Base-by-base conservation (phyloP, 208 protist genomes). In the Wallacemonas sp. region DNA sequence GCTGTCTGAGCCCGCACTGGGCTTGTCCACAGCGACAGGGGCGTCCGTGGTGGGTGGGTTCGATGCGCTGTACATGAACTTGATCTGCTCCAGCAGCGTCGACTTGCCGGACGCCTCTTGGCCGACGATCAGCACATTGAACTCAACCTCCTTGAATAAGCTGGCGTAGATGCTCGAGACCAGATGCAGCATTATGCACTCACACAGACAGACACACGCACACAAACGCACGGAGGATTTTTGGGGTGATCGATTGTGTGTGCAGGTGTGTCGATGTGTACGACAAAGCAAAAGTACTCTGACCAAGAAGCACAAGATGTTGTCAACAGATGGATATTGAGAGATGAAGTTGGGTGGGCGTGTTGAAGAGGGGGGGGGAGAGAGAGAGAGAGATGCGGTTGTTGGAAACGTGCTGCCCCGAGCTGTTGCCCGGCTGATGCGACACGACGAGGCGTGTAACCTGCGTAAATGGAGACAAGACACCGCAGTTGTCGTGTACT, bases 41-140 rank as follows among this genome's bases (percentile, higher is more conserved):
- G 43, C 58, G n/a, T 67, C 58, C 14, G 43, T 49, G 16, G 36
- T 30, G 96, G 90, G 27, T 87, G 65, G 71, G 96, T 72, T 71
- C 9, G 61, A 30, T 9, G 71, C 63, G 17, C 41, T 66, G 73
- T 93, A 92, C 61, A 86, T 87, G 52, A 80, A 91, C 72, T 99
- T 99, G 16, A 99, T 63, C 76, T 99, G 98, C 81, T 99, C 99
- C 2, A 99, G 76, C 52, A 99, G 89, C n/a, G 96, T 98, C 26
- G 98, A 99, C 78, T 99, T 99, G 38, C 98, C 98, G 11, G 89
- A 90, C n/a, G 86, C 87, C 74, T 99, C 97, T 26, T 94, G 76
- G 34, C 97, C 97, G 29, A 99, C 72, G 47, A 99, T 94, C 26
- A 99, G 81, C 33, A 98, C 90, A 57, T 89, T 77, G 48, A 88